Evolutionary conservation across 2,329 filamentous ascomycete genomes (phyloP).

Genomic region (Meredithiella fracta): DNA sequence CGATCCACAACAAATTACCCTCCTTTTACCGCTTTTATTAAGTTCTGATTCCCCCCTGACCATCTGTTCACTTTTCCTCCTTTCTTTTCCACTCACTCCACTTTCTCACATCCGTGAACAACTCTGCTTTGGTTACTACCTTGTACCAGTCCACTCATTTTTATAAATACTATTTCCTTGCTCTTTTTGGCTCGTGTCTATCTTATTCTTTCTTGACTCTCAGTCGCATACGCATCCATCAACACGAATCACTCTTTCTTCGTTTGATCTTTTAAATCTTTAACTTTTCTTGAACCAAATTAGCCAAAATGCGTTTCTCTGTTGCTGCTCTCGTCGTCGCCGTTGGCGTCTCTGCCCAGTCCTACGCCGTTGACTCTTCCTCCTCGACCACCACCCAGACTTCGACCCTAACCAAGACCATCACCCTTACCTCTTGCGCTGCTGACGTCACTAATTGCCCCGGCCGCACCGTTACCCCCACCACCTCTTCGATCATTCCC

Average conservation of each 20-base stretch:
- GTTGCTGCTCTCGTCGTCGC: slow-evolving; percentile 12
- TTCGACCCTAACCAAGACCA: slow-evolving; percentile 14
- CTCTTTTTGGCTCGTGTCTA: not conserved
- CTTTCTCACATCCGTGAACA: not conserved
- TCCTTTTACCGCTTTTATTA: slow-evolving; percentile 9
- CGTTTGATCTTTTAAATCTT: slow-evolving; percentile 3
- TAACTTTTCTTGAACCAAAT: not conserved
- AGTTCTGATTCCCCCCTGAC: slow-evolving; percentile 12
- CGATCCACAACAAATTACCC: not conserved
- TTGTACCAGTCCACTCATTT: slow-evolving; percentile 12
- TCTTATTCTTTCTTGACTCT: slow-evolving; percentile 1
- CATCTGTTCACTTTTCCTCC: slow-evolving; percentile 7
- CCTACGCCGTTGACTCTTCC: slow-evolving; percentile 1
- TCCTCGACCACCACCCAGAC: slow-evolving; percentile 14
- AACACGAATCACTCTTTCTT: slow-evolving; percentile 12
- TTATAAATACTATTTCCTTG: slow-evolving; percentile 7
- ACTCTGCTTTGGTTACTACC: not conserved
- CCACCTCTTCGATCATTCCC: not conserved
- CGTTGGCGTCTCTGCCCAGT: slow-evolving; percentile 1
- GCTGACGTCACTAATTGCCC: slow-evolving; percentile 15
- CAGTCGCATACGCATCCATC: slow-evolving; percentile 2
- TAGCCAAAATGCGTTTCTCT: slow-evolving; percentile 13
- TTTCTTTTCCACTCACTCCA: slow-evolving; percentile 6
- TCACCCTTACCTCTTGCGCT: slow-evolving; percentile 15
- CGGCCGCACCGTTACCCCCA: slow-evolving; percentile 5